Percentiles rank a stretch among this genome's conserved stretches.
Evolutionary conservation across 805 yeast species (phyloP).

Genomic region (Saccharomyces kudriavzevii): DNA sequence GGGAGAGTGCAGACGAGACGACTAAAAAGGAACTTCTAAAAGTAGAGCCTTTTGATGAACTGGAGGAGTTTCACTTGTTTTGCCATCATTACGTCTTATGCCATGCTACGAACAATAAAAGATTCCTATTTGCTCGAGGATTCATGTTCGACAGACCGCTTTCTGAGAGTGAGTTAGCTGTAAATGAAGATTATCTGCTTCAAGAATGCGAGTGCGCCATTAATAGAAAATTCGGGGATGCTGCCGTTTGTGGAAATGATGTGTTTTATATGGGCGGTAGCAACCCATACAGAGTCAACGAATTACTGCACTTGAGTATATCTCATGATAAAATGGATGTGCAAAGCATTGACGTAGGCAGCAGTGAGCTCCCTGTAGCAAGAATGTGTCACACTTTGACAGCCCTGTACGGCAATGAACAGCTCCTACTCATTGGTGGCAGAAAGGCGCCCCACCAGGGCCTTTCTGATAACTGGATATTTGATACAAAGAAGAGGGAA

Average conservation of each 20-base stretch:
- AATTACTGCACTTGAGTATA: conserved; percentile 4
- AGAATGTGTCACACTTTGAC: conserved; percentile 56
- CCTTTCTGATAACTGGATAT: conserved; percentile 38
- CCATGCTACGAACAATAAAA: conserved; percentile 46
- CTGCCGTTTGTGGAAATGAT: conserved; percentile 4
- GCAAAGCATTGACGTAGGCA: conserved; percentile 3
- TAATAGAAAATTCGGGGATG: conserved; percentile 22
- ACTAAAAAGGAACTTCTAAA: conserved; percentile 35
- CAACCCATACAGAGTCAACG: conserved; percentile 22
- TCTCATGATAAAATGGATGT: conserved; percentile 1
- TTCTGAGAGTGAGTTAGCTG: not conserved
- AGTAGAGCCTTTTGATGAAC: conserved; percentile 71
- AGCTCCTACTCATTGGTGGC: conserved; percentile 53
- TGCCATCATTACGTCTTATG: conserved; percentile 67
- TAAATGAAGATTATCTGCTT: not conserved
- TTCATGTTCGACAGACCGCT: conserved; percentile 2
- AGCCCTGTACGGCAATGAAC: conserved; percentile 16
- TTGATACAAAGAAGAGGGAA: conserved; percentile 7
- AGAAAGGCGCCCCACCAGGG: conserved; percentile 50
- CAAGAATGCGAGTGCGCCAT: conserved; percentile 1
- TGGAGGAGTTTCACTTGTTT: conserved; percentile 71
- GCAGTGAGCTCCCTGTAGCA: conserved; percentile 19
- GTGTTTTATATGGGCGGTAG: conserved; percentile 34
- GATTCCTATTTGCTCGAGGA: conserved; percentile 6
- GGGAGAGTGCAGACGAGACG: conserved; percentile 42